Evolutionary conservation across 352 stramenopile species (phyloP), one percentile per base, ranked within the genome.

Genomic region (Pythium periplocum): DNA sequence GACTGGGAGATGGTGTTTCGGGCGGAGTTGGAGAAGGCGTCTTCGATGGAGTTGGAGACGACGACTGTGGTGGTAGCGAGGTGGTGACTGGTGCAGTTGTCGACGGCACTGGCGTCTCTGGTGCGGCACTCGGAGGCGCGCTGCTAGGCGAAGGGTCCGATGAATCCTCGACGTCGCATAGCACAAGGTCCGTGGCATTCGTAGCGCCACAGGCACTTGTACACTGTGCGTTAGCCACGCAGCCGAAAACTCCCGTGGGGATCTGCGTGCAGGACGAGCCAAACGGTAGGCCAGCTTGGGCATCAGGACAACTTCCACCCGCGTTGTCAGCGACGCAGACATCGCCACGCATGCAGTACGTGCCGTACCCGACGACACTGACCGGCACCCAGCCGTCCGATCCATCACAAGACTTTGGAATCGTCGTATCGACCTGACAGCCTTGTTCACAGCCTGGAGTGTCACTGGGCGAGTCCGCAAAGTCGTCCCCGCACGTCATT

Each of bases 381-480:
- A 70, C 57, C 6, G 62, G 62, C 10, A 61, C 36, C 62, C 62
- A 70, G 31, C 62, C 44, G 43, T 62, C 53, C 30, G 44, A 49
- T 17, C 47, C 62, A 41, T 56, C 48, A 31, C 62, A 70, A 4
- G 35, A 17, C 2, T 46, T 31, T 6, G 53, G 53, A 4, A 47
- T 45, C 5, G 34, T 39, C 2, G 53, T 42, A 0, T 52, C 59
- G 8, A 55, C 39, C 6, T 42, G 7, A 42, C 38, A 42, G 38
- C 38, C 38, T 12, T 42, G 38, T 12, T 12, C 7, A 12, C 38
- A 42, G 7, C 7, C 12, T 8, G 12, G 38, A 12, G 7, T 12
- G 38, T 42, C 12, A 12, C 38, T 12, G 12, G 7, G 7, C 7
- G 38, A 42, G 7, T 8, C 7, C 7, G 7, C 38, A 12, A 42